Conservation (phyloP, 2,329 filamentous ascomycete genomes). For the Fusarium praegraminearum region DNA sequence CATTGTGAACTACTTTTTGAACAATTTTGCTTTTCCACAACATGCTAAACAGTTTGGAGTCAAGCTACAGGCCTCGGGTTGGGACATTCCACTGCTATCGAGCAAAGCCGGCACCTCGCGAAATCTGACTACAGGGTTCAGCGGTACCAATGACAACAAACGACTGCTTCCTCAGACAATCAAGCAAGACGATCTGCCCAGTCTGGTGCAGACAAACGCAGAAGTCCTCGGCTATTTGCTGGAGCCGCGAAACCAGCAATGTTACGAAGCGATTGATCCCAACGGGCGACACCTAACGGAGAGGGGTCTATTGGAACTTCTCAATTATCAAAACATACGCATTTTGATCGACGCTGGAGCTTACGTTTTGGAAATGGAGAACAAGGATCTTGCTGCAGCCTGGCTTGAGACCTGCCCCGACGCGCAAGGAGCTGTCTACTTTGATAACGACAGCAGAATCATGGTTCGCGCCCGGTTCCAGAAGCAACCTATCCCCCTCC, state of each 20-base stretch:
- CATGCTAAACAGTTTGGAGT: conserved; percentile 73
- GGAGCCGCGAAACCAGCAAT: conserved; percentile 62
- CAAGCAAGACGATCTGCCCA: conserved; percentile 68
- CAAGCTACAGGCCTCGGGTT: conserved; percentile 74
- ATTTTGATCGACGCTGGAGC: conserved; percentile 75
- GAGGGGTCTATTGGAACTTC: conserved; percentile 7
- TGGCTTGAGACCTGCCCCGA: conserved; percentile 62
- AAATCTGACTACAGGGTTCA: conserved; percentile 73
- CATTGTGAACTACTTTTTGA: conserved; percentile 62
- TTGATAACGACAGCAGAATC: conserved; percentile 53
- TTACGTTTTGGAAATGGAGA: conserved; percentile 71
- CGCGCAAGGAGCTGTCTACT: conserved; percentile 65
- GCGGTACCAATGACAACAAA: conserved; percentile 76
- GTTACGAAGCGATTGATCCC: conserved; percentile 50
- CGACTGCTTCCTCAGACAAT: conserved; percentile 71
- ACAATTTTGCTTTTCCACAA: conserved; percentile 72
- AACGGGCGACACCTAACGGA: conserved; percentile 53
- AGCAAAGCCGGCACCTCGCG: not conserved
- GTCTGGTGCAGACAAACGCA: conserved; percentile 70
- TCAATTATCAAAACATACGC: conserved; percentile 52
- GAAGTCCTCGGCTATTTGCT: conserved; percentile 71
- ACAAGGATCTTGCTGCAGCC: conserved; percentile 58
- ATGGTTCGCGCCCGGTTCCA: conserved; percentile 39
- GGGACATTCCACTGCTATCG: conserved; percentile 70
- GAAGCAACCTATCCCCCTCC: conserved; percentile 62